Percentiles rank a stretch among this genome's conserved stretches.
Evolutionary conservation across 23 red algal species (phyloP).

Genomic region (Agarophyton chilense): DNA sequence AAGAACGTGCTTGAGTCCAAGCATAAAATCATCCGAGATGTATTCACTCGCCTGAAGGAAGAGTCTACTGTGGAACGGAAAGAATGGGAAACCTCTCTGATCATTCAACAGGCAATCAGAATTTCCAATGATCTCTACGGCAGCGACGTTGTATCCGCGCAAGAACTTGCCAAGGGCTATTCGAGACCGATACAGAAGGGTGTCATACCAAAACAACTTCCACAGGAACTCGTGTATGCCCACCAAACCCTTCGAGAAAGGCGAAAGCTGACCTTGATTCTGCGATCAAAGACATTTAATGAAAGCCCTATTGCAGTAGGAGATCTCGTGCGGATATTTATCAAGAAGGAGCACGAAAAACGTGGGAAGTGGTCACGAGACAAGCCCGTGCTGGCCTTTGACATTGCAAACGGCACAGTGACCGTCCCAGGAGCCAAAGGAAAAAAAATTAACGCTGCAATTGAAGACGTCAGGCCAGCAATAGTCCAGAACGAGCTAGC

Average conservation of each 20-base stretch:
- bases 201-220: not conserved
- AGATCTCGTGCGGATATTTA: slow-evolving; percentile 7
- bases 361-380: not conserved
- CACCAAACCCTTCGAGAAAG: not conserved
- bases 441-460: too few relatives aligned
- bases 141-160: slow-evolving; percentile 8
- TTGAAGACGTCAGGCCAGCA: too few relatives aligned
- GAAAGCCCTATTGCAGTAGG: slow-evolving; percentile 18
- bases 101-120: not conserved
- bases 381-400: not conserved
- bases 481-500: too few relatives aligned
- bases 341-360: not conserved
- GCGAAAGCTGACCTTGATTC: slow-evolving; percentile 32
- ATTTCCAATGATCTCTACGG: slow-evolving; percentile 49
- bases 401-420: not conserved
- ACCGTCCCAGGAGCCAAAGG: not conserved
- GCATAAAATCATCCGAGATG: slow-evolving; percentile 26
- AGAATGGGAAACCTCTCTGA: not conserved
- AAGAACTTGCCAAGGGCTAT: slow-evolving; percentile 43
- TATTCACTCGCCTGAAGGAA: slow-evolving; percentile 24
- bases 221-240: not conserved
- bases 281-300: not conserved
- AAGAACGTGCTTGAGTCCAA: slow-evolving; percentile 56
- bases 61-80: not conserved
- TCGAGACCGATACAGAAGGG: not conserved